Evolutionary conservation across 345 rosid genomes (phyloP), one percentile per base, ranked within the genome.

Genomic region (Lepidium didymum): DNA sequence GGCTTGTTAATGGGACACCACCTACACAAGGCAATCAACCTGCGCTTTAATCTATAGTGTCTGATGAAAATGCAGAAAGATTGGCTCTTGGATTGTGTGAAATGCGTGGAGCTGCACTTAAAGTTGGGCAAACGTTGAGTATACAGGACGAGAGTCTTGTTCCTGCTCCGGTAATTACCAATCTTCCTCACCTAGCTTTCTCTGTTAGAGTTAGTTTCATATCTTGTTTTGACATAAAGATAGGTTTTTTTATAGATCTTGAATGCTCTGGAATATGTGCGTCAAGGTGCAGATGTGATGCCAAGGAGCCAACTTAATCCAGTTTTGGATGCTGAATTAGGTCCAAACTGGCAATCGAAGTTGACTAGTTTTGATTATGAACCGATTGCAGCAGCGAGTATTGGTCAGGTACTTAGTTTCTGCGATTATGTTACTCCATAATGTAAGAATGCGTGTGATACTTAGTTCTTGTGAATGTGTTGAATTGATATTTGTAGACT

Each of bases 201-300:
- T 36, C 10, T 47, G 21, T 38, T 67, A 2, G 9, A 16, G 8
- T 4, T 66, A 12, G 14, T 64, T 36, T 52, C 27, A 1, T 16
- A 25, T 37, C 9, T 42, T 44, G 53, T 15, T 67, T 62, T 78
- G 70, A 72, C 53, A 9, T 62, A 10, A 69, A 76, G 56, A 21
- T 58, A 15, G 68, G 29, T 29, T 82, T 46, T 51, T 66, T 9
- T 63, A 4, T 76, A 94, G 99, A 91, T 91, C 57, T 89, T 94
- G 82, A 89, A 96, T 49, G 99, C 99, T 73, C 64, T 94, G 79
- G 96, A 94, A 77, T 85, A 85, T 60, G 99, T 94, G 50, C 97
- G 99, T 70, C 96, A 94, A 89, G 97, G 99, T 65, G 99, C 99
- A 19, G 99, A 94, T 82, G 96, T 94, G 78, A 91, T 94, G 99